phyloP scores from a whole-genome alignment of 129 eudicot species.

The Sambucus nigra region DNA sequence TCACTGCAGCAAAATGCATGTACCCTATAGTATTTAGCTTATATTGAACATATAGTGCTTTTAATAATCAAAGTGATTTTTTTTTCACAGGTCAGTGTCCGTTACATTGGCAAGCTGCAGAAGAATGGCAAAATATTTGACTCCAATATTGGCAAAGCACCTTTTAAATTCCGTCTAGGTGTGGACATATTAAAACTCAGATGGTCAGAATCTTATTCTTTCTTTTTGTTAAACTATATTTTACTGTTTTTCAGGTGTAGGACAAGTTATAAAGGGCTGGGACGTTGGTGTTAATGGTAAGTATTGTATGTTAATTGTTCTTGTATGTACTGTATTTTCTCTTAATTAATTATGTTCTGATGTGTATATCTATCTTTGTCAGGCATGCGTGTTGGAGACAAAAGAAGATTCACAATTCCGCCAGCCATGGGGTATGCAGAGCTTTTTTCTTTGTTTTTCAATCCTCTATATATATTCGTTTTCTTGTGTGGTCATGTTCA shows the following conservation, averaged over 20 bases:
- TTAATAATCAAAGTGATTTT: background rate
- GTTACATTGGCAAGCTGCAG: slow-evolving; percentile 83
- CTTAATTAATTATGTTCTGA: background rate
- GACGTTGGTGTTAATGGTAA: slow-evolving; percentile 95
- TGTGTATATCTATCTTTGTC: slow-evolving; percentile 6
- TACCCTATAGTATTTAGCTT: background rate
- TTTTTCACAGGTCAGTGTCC: slow-evolving; percentile 55
- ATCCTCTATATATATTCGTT: background rate
- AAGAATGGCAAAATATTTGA: slow-evolving; percentile 81
- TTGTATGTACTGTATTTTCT: background rate
- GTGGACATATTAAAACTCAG: slow-evolving; percentile 5
- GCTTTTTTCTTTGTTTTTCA: background rate
- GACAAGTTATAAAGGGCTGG: slow-evolving; percentile 94
- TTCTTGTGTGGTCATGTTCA: no score
- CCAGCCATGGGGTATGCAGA: slow-evolving; percentile 86
- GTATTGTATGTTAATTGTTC: background rate
- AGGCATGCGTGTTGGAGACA: slow-evolving; percentile 99
- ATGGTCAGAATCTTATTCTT: background rate
- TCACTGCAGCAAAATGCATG: background rate
- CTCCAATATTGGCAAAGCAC: slow-evolving; percentile 73
- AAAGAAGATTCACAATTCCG: slow-evolving; percentile 90
- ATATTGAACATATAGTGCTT: background rate
- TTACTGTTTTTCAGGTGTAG: slow-evolving; percentile 41
- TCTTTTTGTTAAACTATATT: slow-evolving; percentile 1
- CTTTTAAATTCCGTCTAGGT: slow-evolving; percentile 87